Conservation (phyloP, 2,329 filamentous ascomycete genomes). For the Fusarium xyrophilum region DNA sequence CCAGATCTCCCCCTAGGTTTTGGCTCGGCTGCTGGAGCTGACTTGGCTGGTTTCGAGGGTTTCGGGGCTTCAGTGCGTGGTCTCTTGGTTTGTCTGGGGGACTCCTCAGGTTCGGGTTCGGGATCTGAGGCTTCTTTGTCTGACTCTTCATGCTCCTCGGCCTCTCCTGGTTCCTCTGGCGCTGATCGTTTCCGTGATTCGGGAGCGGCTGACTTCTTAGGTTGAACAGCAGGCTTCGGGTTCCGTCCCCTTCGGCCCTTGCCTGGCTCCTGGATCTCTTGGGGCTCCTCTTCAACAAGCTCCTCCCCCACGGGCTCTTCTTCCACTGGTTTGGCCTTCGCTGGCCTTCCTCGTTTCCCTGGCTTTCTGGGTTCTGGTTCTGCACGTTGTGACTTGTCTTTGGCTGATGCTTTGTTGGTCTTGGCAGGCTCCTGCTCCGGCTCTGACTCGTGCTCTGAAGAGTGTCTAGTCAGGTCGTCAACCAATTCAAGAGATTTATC, state of each 20-base stretch:
- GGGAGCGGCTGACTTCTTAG: slow-evolving; percentile 20
- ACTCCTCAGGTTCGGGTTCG: slow-evolving; percentile 38
- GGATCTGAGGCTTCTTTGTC: slow-evolving; percentile 27
- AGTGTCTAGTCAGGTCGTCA: slow-evolving; percentile 41
- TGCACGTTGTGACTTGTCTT: neutral
- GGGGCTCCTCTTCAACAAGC: slow-evolving; percentile 8
- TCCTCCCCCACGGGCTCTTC: slow-evolving; percentile 21
- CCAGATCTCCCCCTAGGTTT: slow-evolving; percentile 39
- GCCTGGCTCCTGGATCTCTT: neutral
- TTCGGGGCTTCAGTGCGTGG: slow-evolving; percentile 37
- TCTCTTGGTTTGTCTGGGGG: slow-evolving; percentile 37
- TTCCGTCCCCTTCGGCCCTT: slow-evolving; percentile 21
- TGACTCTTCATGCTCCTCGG: slow-evolving; percentile 29
- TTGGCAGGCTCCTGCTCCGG: neutral
- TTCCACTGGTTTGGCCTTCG: slow-evolving; percentile 24
- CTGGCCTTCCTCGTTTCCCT: slow-evolving; percentile 35
- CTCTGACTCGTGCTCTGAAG: slow-evolving; percentile 28
- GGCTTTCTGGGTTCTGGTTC: slow-evolving; percentile 3
- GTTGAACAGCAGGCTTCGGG: slow-evolving; percentile 21
- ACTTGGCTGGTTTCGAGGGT: slow-evolving; percentile 35
- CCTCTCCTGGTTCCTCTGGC: slow-evolving; percentile 22
- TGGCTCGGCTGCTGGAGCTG: slow-evolving; percentile 29
- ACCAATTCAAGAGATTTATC: slow-evolving; percentile 56
- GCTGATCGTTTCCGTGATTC: slow-evolving; percentile 30
- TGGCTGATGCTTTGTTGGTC: slow-evolving; percentile 8